Evolutionary conservation across 495 filamentous ascomycete species (phyloP).

Genomic region (Aspergillus bridgeri): DNA sequence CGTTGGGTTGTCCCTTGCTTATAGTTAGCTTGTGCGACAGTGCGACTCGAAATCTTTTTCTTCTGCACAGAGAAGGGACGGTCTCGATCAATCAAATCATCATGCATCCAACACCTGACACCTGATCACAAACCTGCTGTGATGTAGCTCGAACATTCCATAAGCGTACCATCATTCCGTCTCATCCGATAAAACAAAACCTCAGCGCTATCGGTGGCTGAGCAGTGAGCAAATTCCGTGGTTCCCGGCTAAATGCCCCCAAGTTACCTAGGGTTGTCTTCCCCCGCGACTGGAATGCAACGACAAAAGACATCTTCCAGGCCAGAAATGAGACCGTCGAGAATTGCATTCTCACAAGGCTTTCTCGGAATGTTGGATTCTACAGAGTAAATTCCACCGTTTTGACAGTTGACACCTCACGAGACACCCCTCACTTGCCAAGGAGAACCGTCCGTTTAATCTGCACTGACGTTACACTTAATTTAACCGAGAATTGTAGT

Average conservation of each 20-base stretch:
- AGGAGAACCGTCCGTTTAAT: not conserved
- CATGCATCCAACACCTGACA: no score
- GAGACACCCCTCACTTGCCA: not conserved
- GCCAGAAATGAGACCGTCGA: no score
- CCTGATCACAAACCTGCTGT: no score
- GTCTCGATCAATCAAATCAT: no score
- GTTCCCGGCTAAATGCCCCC: not conserved
- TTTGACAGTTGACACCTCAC: not conserved
- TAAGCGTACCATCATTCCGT: not conserved
- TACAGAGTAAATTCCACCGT: no score
- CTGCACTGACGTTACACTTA: not conserved
- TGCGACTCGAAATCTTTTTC: no score
- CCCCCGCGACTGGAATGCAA: not conserved
- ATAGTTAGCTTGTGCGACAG: no score
- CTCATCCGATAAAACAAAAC: not conserved
- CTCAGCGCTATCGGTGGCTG: not conserved
- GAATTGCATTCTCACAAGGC: not conserved
- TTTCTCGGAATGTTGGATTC: not conserved
- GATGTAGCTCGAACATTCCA: no score
- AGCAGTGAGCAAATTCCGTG: not conserved
- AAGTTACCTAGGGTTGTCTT: not conserved
- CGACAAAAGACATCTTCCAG: no score
- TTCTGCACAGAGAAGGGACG: no score
- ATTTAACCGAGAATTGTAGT: not conserved
- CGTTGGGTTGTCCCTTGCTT: no score